A percentile compares a stretch with the other conserved stretches of the same genome.
Evolutionary conservation across 2,329 filamentous ascomycete genomes (phyloP).

Genomic region (Tolypocladium pustulatum): DNA sequence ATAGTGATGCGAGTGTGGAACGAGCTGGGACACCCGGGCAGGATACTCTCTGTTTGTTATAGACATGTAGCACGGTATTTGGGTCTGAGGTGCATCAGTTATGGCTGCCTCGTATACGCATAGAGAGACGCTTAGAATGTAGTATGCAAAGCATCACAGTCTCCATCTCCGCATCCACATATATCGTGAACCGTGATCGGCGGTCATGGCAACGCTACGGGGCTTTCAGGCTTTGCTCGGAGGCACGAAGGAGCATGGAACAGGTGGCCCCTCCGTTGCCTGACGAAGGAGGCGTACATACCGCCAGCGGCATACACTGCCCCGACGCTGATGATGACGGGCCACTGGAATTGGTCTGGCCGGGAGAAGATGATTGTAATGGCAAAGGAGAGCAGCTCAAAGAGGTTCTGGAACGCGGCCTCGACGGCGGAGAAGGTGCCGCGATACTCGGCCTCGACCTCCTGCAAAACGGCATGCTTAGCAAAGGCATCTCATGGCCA

Average conservation of each 20-base stretch:
- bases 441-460: slow-evolving; percentile 43
- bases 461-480: slow-evolving; percentile 22
- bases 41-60: too few species aligned
- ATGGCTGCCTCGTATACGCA: too few species aligned
- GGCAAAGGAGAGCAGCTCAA: slow-evolving; percentile 57
- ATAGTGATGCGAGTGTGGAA: too few species aligned
- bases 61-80: too few species aligned
- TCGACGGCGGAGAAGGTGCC: slow-evolving; percentile 61
- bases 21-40: too few species aligned
- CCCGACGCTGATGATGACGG: slow-evolving; percentile 45
- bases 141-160: too few species aligned
- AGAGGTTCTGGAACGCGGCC: slow-evolving; percentile 55
- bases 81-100: too few species aligned
- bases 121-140: too few species aligned
- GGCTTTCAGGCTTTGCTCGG: not conserved
- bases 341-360: slow-evolving; percentile 55
- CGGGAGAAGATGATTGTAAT: slow-evolving; percentile 54
- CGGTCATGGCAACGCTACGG: not conserved
- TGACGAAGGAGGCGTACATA: slow-evolving; percentile 20
- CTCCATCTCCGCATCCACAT: not conserved
- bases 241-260: slow-evolving; percentile 12
- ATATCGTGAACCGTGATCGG: not conserved
- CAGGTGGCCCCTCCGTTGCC: slow-evolving; percentile 19
- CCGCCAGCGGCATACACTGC: slow-evolving; percentile 30
- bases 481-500: not conserved